A percentile compares a stretch with the other conserved stretches of the same genome.
These are phyloP conservation scores for Aspergillus melleus DNA, from an alignment of 2,329 filamentous ascomycete species.

Conservation along the genomic window DNA sequence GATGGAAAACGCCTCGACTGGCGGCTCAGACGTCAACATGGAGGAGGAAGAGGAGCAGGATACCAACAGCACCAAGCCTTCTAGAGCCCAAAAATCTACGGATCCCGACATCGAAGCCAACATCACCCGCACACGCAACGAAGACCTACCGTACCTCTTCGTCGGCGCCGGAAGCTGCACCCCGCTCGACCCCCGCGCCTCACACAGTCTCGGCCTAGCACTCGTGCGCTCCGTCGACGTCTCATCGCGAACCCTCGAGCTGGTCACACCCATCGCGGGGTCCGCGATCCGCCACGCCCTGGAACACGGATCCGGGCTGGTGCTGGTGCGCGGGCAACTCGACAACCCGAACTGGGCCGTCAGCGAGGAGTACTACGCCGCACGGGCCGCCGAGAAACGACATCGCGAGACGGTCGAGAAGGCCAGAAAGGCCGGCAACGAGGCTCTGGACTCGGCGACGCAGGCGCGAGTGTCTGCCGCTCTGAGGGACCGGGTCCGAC, in stretches of 20 bases:
- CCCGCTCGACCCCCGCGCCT: conserved; percentile 49
- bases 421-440: conserved; percentile 19
- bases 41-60: conserved; percentile 17
- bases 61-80: not conserved
- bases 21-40: conserved; percentile 19
- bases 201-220: conserved; percentile 52
- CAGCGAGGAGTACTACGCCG: conserved; percentile 44
- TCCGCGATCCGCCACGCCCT: conserved; percentile 31
- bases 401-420: conserved; percentile 27
- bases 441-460: conserved; percentile 10
- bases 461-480: conserved; percentile 23
- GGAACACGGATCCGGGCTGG: conserved; percentile 40
- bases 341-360: conserved; percentile 49
- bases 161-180: conserved; percentile 41
- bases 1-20: conserved; percentile 5
- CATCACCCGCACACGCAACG: conserved; percentile 43
- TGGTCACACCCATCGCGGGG: conserved; percentile 50
- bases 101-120: conserved; percentile 14
- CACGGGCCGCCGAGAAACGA: conserved; percentile 37
- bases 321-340: conserved; percentile 50
- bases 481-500: conserved; percentile 35
- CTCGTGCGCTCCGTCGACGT: conserved; percentile 45
- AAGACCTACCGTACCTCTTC: conserved; percentile 54
- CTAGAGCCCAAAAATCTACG: not conserved
- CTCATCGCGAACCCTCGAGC: conserved; percentile 41